A percentile compares a stretch with the other conserved stretches of the same genome.
These are phyloP conservation scores for Xylaria nigripes DNA, from an alignment of 495 filamentous ascomycete species.

Conservation along the genomic window DNA sequence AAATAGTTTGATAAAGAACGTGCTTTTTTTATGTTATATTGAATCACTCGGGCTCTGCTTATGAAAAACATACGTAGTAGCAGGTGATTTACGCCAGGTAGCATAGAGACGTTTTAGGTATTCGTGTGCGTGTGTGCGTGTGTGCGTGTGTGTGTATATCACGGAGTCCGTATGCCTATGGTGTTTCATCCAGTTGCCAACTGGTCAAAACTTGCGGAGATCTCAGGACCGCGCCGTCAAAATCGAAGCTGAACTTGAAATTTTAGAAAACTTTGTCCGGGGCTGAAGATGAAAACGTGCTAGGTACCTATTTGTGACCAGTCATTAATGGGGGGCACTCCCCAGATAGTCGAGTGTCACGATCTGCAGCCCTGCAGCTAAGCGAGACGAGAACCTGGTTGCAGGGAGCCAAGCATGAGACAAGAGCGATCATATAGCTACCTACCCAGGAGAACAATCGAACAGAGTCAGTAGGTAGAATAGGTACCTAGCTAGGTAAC, in stretches of 20 bases:
- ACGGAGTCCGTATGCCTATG: too few species aligned
- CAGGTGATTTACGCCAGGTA: too few species aligned
- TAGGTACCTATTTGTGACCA: not conserved
- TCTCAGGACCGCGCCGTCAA: not conserved
- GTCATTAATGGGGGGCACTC: not conserved
- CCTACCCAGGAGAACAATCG: not conserved
- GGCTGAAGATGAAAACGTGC: not conserved
- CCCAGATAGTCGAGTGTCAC: not conserved
- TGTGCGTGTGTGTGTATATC: not conserved
- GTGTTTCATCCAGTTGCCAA: not conserved
- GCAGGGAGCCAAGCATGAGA: not conserved
- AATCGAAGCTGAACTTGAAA: not conserved
- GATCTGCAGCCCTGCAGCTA: conserved; percentile 9
- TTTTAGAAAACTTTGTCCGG: not conserved
- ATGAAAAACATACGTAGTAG: too few species aligned
- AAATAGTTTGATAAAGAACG: not conserved
- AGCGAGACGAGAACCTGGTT: not conserved
- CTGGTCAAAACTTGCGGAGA: not conserved
- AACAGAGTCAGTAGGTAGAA: not conserved
- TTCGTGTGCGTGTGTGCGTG: too few species aligned
- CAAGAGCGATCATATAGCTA: not conserved
- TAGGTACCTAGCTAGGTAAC: too few species aligned
- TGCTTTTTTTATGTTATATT: not conserved
- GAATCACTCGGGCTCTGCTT: not conserved
- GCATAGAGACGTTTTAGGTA: too few species aligned